These are phyloP conservation scores for Candida manassasensis DNA, from an alignment of 805 yeast species.

Conservation along the genomic window DNA sequence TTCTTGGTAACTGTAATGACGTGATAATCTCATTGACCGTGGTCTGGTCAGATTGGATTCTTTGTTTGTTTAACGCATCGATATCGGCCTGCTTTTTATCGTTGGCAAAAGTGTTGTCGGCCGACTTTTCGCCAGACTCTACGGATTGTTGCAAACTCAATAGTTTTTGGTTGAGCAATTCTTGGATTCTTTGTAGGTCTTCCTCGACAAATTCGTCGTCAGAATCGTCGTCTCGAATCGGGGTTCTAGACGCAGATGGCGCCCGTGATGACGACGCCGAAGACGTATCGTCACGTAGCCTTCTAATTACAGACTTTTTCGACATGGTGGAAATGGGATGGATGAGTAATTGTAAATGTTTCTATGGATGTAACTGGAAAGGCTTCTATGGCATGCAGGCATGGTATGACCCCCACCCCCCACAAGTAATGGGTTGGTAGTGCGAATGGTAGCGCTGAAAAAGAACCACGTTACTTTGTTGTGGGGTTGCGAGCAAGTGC, in stretches of 20 bases:
- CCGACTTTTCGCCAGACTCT: constrained; percentile 12
- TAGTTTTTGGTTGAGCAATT: constrained; percentile 26
- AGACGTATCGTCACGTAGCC: constrained; percentile 11
- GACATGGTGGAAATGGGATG: not conserved
- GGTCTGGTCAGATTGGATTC: constrained; percentile 32
- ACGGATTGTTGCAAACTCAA: constrained; percentile 24
- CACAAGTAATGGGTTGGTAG: too few relatives aligned
- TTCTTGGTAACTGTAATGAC: constrained; percentile 38
- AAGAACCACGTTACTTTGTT: too few relatives aligned
- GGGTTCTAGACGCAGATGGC: constrained; percentile 31
- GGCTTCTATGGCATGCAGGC: too few relatives aligned
- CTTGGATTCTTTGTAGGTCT: constrained; percentile 32
- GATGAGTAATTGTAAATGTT: too few relatives aligned
- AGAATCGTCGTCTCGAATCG: constrained; percentile 17
- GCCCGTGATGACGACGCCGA: constrained; percentile 30
- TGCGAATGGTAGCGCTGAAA: too few relatives aligned
- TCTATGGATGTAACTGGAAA: too few relatives aligned
- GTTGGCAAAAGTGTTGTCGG: constrained; percentile 9
- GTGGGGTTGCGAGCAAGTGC: too few relatives aligned
- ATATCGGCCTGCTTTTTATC: constrained; percentile 16
- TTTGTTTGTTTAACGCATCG: constrained; percentile 25
- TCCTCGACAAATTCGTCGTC: constrained; percentile 33
- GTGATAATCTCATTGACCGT: constrained; percentile 42
- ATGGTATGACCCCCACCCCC: too few relatives aligned
- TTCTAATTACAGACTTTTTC: constrained; percentile 2